phyloP scores from a whole-genome alignment of 2,329 filamentous ascomycete genomes.

The Teratosphaeria viscida region DNA sequence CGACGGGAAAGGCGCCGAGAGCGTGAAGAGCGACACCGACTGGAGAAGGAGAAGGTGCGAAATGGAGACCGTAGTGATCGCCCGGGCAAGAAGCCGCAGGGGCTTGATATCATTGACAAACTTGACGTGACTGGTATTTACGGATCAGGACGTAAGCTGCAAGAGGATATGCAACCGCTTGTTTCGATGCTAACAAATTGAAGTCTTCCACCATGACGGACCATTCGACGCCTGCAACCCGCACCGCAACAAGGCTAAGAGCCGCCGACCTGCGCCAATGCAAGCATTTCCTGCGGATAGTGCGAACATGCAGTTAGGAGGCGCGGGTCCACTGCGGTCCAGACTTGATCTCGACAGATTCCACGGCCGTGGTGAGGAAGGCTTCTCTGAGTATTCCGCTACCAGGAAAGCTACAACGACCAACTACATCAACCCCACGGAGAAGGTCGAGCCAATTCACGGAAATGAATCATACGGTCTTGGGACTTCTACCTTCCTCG shows the following conservation, averaged over 20 bases:
- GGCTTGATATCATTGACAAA: conserved; percentile 86
- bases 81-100: conserved; percentile 31
- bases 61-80: conserved; percentile 22
- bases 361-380: conserved; percentile 76
- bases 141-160: conserved; percentile 66
- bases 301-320: conserved; percentile 83
- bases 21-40: conserved; percentile 44
- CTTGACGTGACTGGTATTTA: conserved; percentile 94
- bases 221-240: conserved; percentile 96
- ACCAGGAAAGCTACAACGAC: conserved; percentile 29
- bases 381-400: conserved; percentile 67
- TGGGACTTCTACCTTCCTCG: conserved; percentile 89
- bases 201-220: conserved; percentile 95
- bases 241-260: conserved; percentile 77
- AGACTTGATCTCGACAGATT: conserved; percentile 79
- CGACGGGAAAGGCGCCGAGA: conserved; percentile 34
- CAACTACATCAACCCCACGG: conserved; percentile 46
- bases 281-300: conserved; percentile 90
- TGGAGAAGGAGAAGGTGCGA: conserved; percentile 28
- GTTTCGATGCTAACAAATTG: background rate
- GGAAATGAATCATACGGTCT: conserved; percentile 75
- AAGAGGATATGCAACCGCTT: background rate
- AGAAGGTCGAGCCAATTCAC: conserved; percentile 62
- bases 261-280: conserved; percentile 72
- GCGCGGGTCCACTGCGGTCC: conserved; percentile 71